Evolutionary conservation across 805 yeast genomes (phyloP), one percentile per base, ranked within the genome.

Genomic region (Saccharomyces paradoxus): DNA sequence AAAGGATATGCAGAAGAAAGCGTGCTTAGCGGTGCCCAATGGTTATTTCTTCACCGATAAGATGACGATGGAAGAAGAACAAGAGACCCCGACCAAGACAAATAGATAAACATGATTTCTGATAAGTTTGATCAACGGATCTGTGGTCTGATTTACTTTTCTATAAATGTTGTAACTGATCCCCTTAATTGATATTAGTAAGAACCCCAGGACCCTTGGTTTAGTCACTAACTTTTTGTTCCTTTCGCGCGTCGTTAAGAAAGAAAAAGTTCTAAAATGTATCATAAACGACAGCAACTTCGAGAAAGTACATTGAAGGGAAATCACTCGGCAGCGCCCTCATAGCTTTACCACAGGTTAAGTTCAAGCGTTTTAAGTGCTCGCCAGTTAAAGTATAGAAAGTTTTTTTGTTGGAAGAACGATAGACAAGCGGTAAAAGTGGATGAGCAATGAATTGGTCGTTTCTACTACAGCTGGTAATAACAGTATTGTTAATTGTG

Each of bases 401-500:
- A 17, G 22, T 7, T 8, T 6, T 37, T 37, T 37, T 1, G 24
- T 9, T 7, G 4, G 24, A n/a, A 37, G 13, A 7, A 37, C 5
- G 14, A 17, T 9, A 37, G 44, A 17, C 44, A 37, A 17, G 44
- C 24, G 44, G 24, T 4, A 37, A 21, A 37, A 37, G 17, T 37
- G 12, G 13, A 9, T 37, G 44, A 7, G 24, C 44, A 17, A 57
- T 59, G 61, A 59, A 57, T 17, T 53, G 49, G 55, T 30, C 49
- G 3, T 55, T 28, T 37, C 41, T 59, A 46, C 44, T 57, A 9
- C 57, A 63, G 44, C 24, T 57, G 22, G 9, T 57, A 17, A 52
- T 46, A 12, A 52, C 67, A 1, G 22, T 53, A 9, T 4, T 55
- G 2, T 48, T 58, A 9, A 48, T 58, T 7, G 12, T 59, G 12